Evolutionary conservation across 495 filamentous ascomycete species (phyloP), one percentile per base, ranked within the genome.

Genomic region (Neurospora sp.): DNA sequence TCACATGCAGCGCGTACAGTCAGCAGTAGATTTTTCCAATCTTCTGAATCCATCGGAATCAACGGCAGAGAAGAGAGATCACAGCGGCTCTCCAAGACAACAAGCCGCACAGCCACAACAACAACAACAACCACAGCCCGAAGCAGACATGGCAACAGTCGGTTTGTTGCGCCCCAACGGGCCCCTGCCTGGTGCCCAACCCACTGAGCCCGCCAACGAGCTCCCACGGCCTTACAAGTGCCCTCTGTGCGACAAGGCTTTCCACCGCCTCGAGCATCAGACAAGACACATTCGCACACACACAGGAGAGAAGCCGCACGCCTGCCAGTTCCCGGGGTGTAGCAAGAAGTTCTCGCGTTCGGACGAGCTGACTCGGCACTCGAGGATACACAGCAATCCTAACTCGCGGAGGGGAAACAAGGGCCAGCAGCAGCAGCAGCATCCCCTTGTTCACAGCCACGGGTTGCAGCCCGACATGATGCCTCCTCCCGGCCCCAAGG

Each of bases 301-400:
- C 81, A 99, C 96, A 2, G 96, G 96, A 73, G 96, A 99, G 85
- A 99, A 98, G 85, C 96, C 96, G 20, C 96, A 99, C 78, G 94
- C 91, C 48, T 99, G 96, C 88, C 89, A 91, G 77, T 97, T 93
- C 78, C 93, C 93, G 5, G 95, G 94, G 70, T 99, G 96, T 88
- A 96, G 93, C 69, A 99, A 99, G 83, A 92, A 94, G 72, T 99
- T 99, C 88, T 96, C 93, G 76, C 90, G 96, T 35, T 98, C 96
- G 22, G 96, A 99, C 77, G 96, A 99, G 83, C 87, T 99, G 71
- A 99, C 96, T 53, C 89, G 96, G 68, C 96, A 99, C 83, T 98
- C 96, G 80, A 88, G 96, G 80, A 99, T 99, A 85, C 96, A 99
- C 88, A 97, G 91, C 87, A 99, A 99, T 83, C 96, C 96, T 68